Evolutionary conservation across 306 rosid genomes (phyloP), one percentile per base, ranked within the genome.

Genomic region (Abrus pulchellus): DNA sequence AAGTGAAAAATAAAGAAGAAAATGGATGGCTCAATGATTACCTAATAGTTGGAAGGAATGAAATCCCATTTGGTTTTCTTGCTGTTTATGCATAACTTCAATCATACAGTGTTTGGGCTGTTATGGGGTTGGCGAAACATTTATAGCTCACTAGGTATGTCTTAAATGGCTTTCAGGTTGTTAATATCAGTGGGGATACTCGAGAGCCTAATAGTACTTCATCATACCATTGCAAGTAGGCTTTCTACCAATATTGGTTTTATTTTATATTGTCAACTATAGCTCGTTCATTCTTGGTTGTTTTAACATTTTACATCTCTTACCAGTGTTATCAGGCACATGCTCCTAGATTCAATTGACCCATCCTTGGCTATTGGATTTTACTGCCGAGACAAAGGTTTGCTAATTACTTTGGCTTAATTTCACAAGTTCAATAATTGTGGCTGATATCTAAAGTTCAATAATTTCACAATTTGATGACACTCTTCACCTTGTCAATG

Each of bases 291-390:
- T 60, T 60, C 5, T 48, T 45, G 72, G 61, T 71, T 48, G 29
- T 40, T 61, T 63, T 47, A 78, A 11, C 72, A 29, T 72, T 30
- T 30, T 12, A 33, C 70, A 74, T 47, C 47, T 73, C 47, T 38
- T 68, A 63, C 80, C 89, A 94, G 98, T 72, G 70, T 90, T 66
- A 40, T 86, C 67, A 89, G 94, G 57, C 94, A 91, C 85, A 89
- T 93, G 3, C 89, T 92, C 36, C 83, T 95, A 41, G 97, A 93
- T 66, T 83, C 92, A 12, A 89, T 95, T 49, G 99, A 95, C 85
- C 93, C 99, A 70, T 95, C 99, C 66, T 79, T 95, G 80, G 99
- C 99, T 52, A 89, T 95, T 79, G 99, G 99, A 72, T 95, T 95
- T 87, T 95, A 93, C 86, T 95, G 99, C 80, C 96, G 93, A 30